These are phyloP conservation scores for Citrullus mucosospermus DNA, from an alignment of 306 rosid genomes.

Conservation along the genomic window DNA sequence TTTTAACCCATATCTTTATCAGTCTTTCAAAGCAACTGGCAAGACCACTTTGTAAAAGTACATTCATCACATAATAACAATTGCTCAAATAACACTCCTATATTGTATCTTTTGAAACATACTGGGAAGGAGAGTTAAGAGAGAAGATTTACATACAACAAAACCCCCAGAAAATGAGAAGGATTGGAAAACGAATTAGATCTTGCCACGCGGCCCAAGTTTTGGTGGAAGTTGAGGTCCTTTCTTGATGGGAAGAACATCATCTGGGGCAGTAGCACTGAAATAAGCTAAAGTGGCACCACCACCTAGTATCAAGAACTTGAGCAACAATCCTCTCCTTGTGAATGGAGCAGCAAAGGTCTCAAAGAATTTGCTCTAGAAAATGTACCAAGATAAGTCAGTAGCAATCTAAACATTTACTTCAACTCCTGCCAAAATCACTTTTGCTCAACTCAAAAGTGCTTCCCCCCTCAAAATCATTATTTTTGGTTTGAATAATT, in stretches of 20 bases:
- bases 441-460: background rate
- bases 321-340: constrained; percentile 88
- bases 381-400: background rate
- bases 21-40: background rate
- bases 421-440: background rate
- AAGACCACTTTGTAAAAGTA: background rate
- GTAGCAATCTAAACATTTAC: background rate
- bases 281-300: constrained; percentile 73
- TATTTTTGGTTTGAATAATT: background rate
- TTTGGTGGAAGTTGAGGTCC: constrained; percentile 96
- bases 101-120: constrained; percentile 25
- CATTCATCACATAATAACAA: constrained; percentile 4
- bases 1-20: constrained; percentile 13
- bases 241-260: constrained; percentile 80
- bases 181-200: constrained; percentile 29
- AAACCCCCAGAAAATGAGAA: background rate
- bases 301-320: constrained; percentile 88
- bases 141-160: constrained; percentile 16
- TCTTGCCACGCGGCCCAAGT: constrained; percentile 90
- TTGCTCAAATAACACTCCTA: constrained; percentile 17
- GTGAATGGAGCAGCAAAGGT: constrained; percentile 97
- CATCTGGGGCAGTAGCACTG: constrained; percentile 75
- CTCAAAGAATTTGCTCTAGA: constrained; percentile 95
- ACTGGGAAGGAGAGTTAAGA: constrained; percentile 38
- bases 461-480: background rate